Percentiles rank a stretch among this genome's conserved stretches.
Conservation (phyloP, 2,329 filamentous ascomycete species). For the Hypoxylon sp. region DNA sequence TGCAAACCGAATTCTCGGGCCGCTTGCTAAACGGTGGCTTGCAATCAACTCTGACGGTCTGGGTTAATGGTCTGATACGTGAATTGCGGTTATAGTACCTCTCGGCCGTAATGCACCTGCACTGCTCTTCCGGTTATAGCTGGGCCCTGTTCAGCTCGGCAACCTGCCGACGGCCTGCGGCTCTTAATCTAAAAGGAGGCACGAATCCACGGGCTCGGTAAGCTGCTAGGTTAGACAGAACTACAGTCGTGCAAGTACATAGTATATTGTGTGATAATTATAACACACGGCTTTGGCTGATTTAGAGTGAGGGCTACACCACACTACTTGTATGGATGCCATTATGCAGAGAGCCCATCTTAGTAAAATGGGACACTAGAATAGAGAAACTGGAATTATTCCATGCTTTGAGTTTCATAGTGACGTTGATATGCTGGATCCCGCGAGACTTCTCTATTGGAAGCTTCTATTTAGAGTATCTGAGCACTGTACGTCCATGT, state of each 20-base stretch:
- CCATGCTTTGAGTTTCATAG: background rate
- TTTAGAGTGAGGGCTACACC: background rate
- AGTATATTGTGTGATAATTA: background rate
- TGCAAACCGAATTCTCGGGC: slow-evolving; percentile 1
- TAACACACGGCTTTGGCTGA: background rate
- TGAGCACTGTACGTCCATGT: background rate
- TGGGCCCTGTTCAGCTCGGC: slow-evolving; percentile 19
- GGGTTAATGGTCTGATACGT: slow-evolving; percentile 8
- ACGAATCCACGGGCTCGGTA: background rate
- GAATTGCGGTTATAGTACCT: background rate
- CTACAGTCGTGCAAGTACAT: background rate
- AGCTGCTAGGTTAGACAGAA: background rate
- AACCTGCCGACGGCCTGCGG: slow-evolving; percentile 3
- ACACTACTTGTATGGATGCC: background rate
- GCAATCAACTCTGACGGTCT: background rate
- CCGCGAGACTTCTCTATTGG: background rate
- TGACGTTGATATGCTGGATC: background rate
- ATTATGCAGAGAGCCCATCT: background rate
- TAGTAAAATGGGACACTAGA: background rate
- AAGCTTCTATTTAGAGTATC: background rate
- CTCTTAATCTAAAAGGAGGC: background rate
- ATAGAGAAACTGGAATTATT: background rate
- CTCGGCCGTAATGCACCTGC: slow-evolving; percentile 20
- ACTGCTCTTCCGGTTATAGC: slow-evolving; percentile 10
- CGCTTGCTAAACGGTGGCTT: slow-evolving; percentile 3